Base-by-base conservation (phyloP, 23 red algal species). In the Rhodosorus marinus region DNA sequence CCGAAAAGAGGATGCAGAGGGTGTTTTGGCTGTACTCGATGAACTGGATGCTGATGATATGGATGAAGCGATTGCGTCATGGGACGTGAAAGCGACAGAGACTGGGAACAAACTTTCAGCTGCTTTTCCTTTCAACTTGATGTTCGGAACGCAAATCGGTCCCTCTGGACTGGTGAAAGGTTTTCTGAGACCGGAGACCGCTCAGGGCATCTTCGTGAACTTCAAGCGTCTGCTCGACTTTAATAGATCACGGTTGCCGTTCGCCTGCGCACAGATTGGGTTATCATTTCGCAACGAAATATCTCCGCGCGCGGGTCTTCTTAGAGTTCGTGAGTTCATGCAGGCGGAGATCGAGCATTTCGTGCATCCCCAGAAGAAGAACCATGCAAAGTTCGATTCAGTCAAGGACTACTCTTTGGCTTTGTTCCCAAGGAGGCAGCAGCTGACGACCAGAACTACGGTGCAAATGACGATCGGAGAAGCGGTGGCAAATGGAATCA, bases 281-380 rank as follows among this genome's bases (percentile, higher is more conserved):
- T 61, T 76, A 8, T 79, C 90, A 24, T 98, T 84, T 65, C 90
- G 90, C 7, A 98, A 98, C 54, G 90, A 98, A 42, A 98, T 98
- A 41, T 60, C 63, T 31, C 90, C 90, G 20, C 75, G 60, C 40
- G 74, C 62, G 19, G 90, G 90, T 22, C 33, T 98, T 35, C 29
- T 98, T 21, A 64, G 87, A 5, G 90, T 98, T 57, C 76, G 90
- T 33, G 90, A 98, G 59, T 98, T 98, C 43, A 69, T 69, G 20
- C 90, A 98, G 49, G 90, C 90, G 5, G 90, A 98, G 42, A 98
- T 98, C 32, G 90, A 98, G 60, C 79, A 98, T 55, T 98, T 98
- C 71, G 90, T 98, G 29, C 55, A 98, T 49, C 72, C 90, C 20
- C 45, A 83, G 23, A 57, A 70, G 31, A 98, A 98, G 63, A 41